A percentile compares a stretch with the other conserved stretches of the same genome.
phyloP scores from a whole-genome alignment of 108 stramenopile species.

The Nitzschia putrida region DNA sequence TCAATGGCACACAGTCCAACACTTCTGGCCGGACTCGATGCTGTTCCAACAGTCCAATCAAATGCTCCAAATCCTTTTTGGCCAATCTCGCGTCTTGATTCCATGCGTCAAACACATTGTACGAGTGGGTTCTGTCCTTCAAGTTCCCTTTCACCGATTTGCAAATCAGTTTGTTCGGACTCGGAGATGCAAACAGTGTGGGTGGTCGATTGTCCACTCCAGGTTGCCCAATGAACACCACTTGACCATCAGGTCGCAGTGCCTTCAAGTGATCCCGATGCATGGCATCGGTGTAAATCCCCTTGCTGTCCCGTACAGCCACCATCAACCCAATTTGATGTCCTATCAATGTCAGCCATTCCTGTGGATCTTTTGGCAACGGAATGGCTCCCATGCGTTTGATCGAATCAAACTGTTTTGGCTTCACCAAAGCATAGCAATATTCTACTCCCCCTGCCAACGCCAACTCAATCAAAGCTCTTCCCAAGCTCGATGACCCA shows the following conservation, averaged over 20 bases:
- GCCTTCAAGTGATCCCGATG: slow-evolving; percentile 43
- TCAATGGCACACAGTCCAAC: slow-evolving; percentile 56
- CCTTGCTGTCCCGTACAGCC: slow-evolving; percentile 29
- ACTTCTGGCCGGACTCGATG: slow-evolving; percentile 52
- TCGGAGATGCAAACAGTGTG: slow-evolving; percentile 5
- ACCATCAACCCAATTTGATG: slow-evolving; percentile 54
- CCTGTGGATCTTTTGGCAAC: slow-evolving; percentile 41
- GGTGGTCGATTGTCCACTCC: slow-evolving; percentile 14
- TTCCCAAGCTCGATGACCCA: slow-evolving; percentile 60
- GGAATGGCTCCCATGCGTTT: slow-evolving; percentile 53
- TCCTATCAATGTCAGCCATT: slow-evolving; percentile 59
- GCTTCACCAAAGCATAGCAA: slow-evolving; percentile 52
- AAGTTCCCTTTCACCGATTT: slow-evolving; percentile 27
- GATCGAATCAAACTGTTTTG: slow-evolving; percentile 46
- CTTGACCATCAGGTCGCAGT: slow-evolving; percentile 37
- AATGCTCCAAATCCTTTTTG: slow-evolving; percentile 61
- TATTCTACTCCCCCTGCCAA: slow-evolving; percentile 58
- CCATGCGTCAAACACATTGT: slow-evolving; percentile 61
- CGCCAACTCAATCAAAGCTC: slow-evolving; percentile 62
- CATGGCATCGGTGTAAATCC: slow-evolving; percentile 23
- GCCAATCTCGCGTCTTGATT: slow-evolving; percentile 50
- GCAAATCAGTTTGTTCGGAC: slow-evolving; percentile 32
- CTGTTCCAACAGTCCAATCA: slow-evolving; percentile 54
- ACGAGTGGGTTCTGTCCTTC: slow-evolving; percentile 28
- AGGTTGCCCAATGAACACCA: slow-evolving; percentile 37